phyloP scores from a whole-genome alignment of 495 filamentous ascomycete genomes.

The Xeromyces bisporus region DNA sequence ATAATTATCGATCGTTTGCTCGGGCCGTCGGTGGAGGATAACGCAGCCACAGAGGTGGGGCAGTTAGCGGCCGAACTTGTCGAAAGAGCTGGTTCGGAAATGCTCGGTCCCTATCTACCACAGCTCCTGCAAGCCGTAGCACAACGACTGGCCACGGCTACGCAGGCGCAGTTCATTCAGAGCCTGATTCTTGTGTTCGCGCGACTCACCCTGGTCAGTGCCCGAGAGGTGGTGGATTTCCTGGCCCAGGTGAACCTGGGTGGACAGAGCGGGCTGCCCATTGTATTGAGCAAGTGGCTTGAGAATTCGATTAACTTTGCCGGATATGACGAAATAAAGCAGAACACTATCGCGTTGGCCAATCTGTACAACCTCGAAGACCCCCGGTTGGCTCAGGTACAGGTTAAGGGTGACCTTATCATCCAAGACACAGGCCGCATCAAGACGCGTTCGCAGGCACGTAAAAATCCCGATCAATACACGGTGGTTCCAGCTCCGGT shows the following conservation, averaged over 20 bases:
- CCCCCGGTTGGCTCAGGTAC: conserved; percentile 55
- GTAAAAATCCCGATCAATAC: conserved; percentile 70
- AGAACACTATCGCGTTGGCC: conserved; percentile 86
- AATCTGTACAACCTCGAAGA: conserved; percentile 81
- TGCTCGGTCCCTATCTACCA: conserved; percentile 73
- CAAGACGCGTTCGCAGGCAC: conserved; percentile 78
- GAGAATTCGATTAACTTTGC: conserved; percentile 93
- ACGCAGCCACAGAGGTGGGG: conserved; percentile 87
- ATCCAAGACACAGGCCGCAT: conserved; percentile 67
- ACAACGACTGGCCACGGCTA: conserved; percentile 61
- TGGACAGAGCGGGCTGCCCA: conserved; percentile 53
- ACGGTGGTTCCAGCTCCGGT: conserved; percentile 75
- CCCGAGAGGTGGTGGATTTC: conserved; percentile 84
- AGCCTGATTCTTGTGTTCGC: conserved; percentile 92
- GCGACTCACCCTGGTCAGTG: conserved; percentile 63
- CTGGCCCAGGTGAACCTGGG: conserved; percentile 65
- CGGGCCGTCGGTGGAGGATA: conserved; percentile 64
- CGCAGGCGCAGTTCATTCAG: conserved; percentile 72
- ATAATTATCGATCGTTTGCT: conserved; percentile 89
- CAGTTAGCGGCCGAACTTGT: conserved; percentile 88
- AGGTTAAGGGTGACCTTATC: conserved; percentile 84
- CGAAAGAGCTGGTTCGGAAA: conserved; percentile 78
- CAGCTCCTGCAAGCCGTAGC: conserved; percentile 88
- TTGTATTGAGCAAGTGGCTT: conserved; percentile 88
- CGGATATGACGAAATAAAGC: conserved; percentile 89